Evolutionary conservation across 1,284 basidiomycete species (phyloP).

Genomic region (Austropuccinia psidii): DNA sequence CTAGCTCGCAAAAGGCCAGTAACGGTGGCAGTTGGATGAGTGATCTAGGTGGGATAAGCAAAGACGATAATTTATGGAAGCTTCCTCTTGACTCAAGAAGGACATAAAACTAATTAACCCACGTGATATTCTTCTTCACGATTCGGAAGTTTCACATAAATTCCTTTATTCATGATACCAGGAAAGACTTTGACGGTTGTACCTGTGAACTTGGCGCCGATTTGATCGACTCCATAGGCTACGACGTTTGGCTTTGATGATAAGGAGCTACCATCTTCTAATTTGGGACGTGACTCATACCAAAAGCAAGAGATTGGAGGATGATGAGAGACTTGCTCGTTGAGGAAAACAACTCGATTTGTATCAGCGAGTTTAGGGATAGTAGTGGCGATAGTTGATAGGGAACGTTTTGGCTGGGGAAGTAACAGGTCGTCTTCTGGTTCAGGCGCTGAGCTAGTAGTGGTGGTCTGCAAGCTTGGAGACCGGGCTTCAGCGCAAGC

Average conservation of each 20-base stretch:
- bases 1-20: slow-evolving; percentile 83
- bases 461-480: background rate
- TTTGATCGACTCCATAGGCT: slow-evolving; percentile 65
- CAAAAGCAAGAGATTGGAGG: slow-evolving; percentile 86
- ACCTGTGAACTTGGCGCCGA: slow-evolving; percentile 61
- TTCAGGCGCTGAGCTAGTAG: background rate
- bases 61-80: background rate
- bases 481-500: slow-evolving; percentile 16
- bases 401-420: background rate
- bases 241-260: slow-evolving; percentile 28
- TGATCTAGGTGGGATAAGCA: slow-evolving; percentile 55
- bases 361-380: slow-evolving; percentile 62
- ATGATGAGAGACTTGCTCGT: slow-evolving; percentile 80
- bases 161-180: slow-evolving; percentile 75
- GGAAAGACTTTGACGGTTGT: slow-evolving; percentile 59
- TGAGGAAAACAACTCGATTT: slow-evolving; percentile 47
- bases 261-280: slow-evolving; percentile 9
- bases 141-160: slow-evolving; percentile 68
- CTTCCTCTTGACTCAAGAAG: background rate
- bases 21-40: slow-evolving; percentile 79
- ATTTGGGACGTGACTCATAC: slow-evolving; percentile 50
- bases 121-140: slow-evolving; percentile 69
- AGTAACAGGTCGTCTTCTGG: background rate
- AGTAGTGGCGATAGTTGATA: background rate
- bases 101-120: slow-evolving; percentile 7